These are phyloP conservation scores for Fusarium falciforme DNA, from an alignment of 2,329 filamentous ascomycete species.

Conservation along the genomic window DNA sequence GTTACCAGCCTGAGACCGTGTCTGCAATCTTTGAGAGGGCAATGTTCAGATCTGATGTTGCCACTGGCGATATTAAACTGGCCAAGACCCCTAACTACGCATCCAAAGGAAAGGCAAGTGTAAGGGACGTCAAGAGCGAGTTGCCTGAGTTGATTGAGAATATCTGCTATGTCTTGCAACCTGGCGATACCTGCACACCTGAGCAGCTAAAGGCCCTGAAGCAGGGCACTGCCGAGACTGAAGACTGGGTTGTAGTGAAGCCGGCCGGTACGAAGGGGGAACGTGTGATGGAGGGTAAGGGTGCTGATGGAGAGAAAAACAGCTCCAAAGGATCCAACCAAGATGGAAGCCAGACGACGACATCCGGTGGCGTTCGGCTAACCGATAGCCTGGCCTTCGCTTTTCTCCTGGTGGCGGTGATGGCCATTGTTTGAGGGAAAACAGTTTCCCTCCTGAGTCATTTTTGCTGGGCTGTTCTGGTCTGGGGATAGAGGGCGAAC, in stretches of 20 bases:
- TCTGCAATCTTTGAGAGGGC: constrained; percentile 68
- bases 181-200: not conserved
- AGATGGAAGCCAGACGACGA: not conserved
- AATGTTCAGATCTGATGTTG: constrained; percentile 62
- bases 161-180: not conserved
- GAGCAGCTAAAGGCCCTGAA: not conserved
- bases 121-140: not conserved
- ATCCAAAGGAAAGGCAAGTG: not conserved
- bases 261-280: not conserved
- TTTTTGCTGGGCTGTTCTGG: not conserved
- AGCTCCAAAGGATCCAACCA: not conserved
- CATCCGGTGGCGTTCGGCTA: not conserved
- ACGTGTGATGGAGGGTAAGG: not conserved
- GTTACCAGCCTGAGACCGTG: constrained; percentile 67
- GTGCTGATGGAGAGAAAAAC: not conserved
- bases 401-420: not conserved
- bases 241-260: not conserved
- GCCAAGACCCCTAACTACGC: not conserved
- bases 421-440: not conserved
- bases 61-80: constrained; percentile 59
- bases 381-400: not conserved
- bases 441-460: not conserved
- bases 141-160: constrained; percentile 1
- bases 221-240: not conserved
- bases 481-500: not conserved